phyloP scores from a whole-genome alignment of 768 basidiomycete genomes.

The Lactarius hengduanensis region DNA sequence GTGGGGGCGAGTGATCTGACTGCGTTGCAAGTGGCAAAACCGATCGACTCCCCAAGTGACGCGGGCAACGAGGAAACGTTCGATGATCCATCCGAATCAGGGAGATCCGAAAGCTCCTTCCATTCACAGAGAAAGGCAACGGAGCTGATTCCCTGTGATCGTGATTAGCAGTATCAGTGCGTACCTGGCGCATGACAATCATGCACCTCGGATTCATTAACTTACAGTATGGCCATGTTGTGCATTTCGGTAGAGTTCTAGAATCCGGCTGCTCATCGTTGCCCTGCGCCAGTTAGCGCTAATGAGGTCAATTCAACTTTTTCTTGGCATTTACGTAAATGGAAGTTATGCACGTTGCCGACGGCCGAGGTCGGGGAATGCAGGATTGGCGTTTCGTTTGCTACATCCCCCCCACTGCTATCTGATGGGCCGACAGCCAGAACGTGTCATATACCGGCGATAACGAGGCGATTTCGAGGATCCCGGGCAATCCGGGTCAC shows the following conservation, averaged over 20 bases:
- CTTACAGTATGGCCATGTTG: background rate
- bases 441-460: slow-evolving; percentile 14
- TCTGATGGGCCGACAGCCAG: slow-evolving; percentile 6
- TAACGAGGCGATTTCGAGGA: slow-evolving; percentile 7
- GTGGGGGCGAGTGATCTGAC: background rate
- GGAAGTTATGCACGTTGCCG: slow-evolving; percentile 45
- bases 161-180: slow-evolving; percentile 36
- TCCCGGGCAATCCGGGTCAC: slow-evolving; percentile 3
- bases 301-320: slow-evolving; percentile 47
- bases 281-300: slow-evolving; percentile 25
- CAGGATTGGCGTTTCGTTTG: slow-evolving; percentile 7
- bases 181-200: slow-evolving; percentile 8
- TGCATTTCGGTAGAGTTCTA: slow-evolving; percentile 8
- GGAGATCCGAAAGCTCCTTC: slow-evolving; percentile 55
- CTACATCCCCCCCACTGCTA: background rate
- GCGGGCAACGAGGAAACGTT: background rate
- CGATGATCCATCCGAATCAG: background rate
- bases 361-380: background rate
- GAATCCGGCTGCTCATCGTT: background rate
- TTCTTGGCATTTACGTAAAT: slow-evolving; percentile 48
- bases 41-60: background rate
- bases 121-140: slow-evolving; percentile 50
- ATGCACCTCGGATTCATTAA: slow-evolving; percentile 5
- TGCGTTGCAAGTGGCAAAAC: background rate
- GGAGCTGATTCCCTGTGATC: slow-evolving; percentile 35